Base-by-base conservation (phyloP, 257 asterid species). In the Petunia secreta region DNA sequence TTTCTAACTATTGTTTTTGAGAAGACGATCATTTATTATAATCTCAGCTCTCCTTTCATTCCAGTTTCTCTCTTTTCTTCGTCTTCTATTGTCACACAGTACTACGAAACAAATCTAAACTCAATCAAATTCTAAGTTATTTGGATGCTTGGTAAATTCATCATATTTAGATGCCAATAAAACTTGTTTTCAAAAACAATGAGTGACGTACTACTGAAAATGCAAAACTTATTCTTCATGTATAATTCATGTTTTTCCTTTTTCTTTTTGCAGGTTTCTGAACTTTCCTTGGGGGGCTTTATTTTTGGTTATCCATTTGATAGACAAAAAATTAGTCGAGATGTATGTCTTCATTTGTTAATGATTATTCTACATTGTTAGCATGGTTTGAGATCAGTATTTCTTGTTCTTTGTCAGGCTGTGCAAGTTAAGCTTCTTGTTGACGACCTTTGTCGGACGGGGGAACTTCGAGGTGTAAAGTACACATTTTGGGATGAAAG, bases 401-500 rank as follows among this genome's bases (percentile, higher is more conserved):
- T 38, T 36, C 66, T 53, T 81, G 54, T 38, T 76, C 52, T 81
- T 57, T 80, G 63, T 37, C 90, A 95, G 98, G 94, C 93, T 36
- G 78, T 88, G 82, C 93, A 90, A 75, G 92, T 94, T 81, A 92
- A 90, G 87, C 66, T 88, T 55, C 84, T 94, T 57, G 54, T 89
- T 50, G 96, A 91, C 50, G 97, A 87, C 62, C 98, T 94, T 79
- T 82, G 81, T 48, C 81, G 81, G 74, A 91, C 97, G 2, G 94
- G 96, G 82, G 91, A 90, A 81, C 88, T 95, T 82, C 90, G 83
- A 80, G 95, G 89, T 79, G 63, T 95, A 53, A 92, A 84, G 55
- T 95, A 92, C 85, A 92, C 97, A 14, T 91, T 85, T 80, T 92
- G 96, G 97, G 89, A 93, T 15, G 99, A 95, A 85, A 79, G 91